Evolutionary conservation across 2,329 filamentous ascomycete species (phyloP).

Genomic region (Aspergillus terreus): DNA sequence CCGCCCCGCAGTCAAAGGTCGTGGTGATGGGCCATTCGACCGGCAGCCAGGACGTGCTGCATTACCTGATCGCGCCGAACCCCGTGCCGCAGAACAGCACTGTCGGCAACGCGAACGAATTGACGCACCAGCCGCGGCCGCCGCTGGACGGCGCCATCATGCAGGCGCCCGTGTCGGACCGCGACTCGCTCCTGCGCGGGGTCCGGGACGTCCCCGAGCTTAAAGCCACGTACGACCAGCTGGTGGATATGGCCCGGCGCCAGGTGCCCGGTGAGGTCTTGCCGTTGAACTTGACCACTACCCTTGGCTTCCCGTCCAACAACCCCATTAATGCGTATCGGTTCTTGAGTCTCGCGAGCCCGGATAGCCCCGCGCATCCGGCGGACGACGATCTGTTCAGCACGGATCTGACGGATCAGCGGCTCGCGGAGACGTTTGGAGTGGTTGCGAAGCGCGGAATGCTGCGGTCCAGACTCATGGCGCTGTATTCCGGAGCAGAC

Average conservation of each 20-base stretch:
- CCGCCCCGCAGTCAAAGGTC: slow-evolving; percentile 45
- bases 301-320: slow-evolving; percentile 27
- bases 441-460: slow-evolving; percentile 36
- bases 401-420: slow-evolving; percentile 63
- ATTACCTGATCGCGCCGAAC: slow-evolving; percentile 53
- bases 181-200: slow-evolving; percentile 55
- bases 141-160: slow-evolving; percentile 70
- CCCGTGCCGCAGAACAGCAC: slow-evolving; percentile 23
- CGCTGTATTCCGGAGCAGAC: slow-evolving; percentile 46
- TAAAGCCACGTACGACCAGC: slow-evolving; percentile 27
- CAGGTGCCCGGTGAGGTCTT: slow-evolving; percentile 25
- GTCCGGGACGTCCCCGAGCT: slow-evolving; percentile 17
- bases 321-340: slow-evolving; percentile 54
- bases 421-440: slow-evolving; percentile 63
- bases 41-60: slow-evolving; percentile 65
- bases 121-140: slow-evolving; percentile 41
- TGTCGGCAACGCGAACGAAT: slow-evolving; percentile 23
- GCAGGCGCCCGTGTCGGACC: slow-evolving; percentile 75
- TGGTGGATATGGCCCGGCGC: slow-evolving; percentile 31
- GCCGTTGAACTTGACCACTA: slow-evolving; percentile 31
- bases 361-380: slow-evolving; percentile 50
- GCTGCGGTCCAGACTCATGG: slow-evolving; percentile 38
- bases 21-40: slow-evolving; percentile 68
- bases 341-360: slow-evolving; percentile 55
- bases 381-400: slow-evolving; percentile 87